These are phyloP conservation scores for Phaffomyces thermotolerans DNA, from an alignment of 805 yeast species.

Conservation along the genomic window DNA sequence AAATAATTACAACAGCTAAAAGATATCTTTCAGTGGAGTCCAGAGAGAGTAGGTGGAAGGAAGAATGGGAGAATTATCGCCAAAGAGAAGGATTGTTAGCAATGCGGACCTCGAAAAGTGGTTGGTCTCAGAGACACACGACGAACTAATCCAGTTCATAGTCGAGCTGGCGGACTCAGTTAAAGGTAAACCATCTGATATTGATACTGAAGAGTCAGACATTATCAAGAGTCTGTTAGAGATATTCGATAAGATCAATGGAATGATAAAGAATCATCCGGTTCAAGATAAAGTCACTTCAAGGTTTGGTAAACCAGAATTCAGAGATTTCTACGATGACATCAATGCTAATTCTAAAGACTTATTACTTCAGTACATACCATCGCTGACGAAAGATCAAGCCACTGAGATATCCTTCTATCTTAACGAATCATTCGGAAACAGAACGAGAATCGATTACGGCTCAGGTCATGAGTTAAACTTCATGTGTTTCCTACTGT, in stretches of 20 bases:
- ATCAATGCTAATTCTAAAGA: constrained; percentile 28
- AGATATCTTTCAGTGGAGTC: too few relatives aligned
- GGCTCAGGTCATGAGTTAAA: constrained; percentile 97
- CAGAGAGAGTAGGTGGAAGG: too few relatives aligned
- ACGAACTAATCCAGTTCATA: constrained; percentile 47
- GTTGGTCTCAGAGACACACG: constrained; percentile 42
- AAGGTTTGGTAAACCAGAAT: constrained; percentile 89
- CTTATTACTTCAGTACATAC: constrained; percentile 10
- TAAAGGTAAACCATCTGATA: constrained; percentile 49
- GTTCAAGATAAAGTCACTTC: constrained; percentile 61
- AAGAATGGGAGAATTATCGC: constrained; percentile 7
- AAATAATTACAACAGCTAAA: too few relatives aligned
- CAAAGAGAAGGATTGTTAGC: constrained; percentile 44
- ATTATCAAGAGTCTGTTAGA: constrained; percentile 28
- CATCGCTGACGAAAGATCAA: constrained; percentile 9
- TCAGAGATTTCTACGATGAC: constrained; percentile 74
- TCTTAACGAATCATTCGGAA: constrained; percentile 74
- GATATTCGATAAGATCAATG: constrained; percentile 40
- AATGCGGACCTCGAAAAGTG: constrained; percentile 58
- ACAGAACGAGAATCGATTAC: constrained; percentile 79
- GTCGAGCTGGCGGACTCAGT: constrained; percentile 55
- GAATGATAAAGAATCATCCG: constrained; percentile 50
- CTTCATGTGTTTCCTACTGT: constrained; percentile 60
- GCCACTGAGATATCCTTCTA: constrained; percentile 47
- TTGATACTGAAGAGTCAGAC: constrained; percentile 33